phyloP scores from a whole-genome alignment of 495 filamentous ascomycete species.

The Peziza echinospora region DNA sequence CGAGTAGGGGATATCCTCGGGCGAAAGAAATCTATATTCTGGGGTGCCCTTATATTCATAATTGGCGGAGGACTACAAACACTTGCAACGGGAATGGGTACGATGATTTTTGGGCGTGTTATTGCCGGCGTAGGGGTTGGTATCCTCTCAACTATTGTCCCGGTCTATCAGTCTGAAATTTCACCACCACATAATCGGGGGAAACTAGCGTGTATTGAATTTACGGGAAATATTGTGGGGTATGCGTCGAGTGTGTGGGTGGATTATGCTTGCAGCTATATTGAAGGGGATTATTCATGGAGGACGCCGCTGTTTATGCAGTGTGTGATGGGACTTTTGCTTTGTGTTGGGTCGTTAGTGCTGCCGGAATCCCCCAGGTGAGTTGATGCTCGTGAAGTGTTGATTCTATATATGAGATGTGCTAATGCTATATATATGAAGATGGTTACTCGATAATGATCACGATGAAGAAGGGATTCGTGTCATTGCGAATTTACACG shows the following conservation, averaged over 20 bases:
- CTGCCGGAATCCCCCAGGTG: constrained; percentile 94
- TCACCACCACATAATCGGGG: constrained; percentile 90
- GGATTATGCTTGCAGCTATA: constrained; percentile 89
- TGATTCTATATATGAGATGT: too few species aligned
- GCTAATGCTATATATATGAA: constrained; percentile 21
- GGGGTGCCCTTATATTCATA: constrained; percentile 81
- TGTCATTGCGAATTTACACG: constrained; percentile 93
- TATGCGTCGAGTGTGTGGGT: constrained; percentile 97
- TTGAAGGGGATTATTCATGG: constrained; percentile 70
- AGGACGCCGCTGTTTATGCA: constrained; percentile 79
- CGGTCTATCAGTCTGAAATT: constrained; percentile 95
- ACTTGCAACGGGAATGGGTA: constrained; percentile 48
- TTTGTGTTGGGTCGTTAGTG: constrained; percentile 66
- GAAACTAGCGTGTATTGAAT: constrained; percentile 91
- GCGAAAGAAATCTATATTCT: constrained; percentile 73
- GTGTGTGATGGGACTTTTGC: constrained; percentile 72
- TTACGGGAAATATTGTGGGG: constrained; percentile 86
- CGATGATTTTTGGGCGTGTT: constrained; percentile 40
- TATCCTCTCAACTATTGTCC: constrained; percentile 87
- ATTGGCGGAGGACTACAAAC: constrained; percentile 72
- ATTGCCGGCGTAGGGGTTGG: constrained; percentile 87
- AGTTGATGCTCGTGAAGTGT: constrained; percentile 13
- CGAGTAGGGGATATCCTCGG: constrained; percentile 81
- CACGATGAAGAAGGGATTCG: constrained; percentile 96
- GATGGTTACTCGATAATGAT: constrained; percentile 94